Base-by-base conservation (phyloP, 2,329 filamentous ascomycete genomes). In the Zymoseptoria ardabiliae region DNA sequence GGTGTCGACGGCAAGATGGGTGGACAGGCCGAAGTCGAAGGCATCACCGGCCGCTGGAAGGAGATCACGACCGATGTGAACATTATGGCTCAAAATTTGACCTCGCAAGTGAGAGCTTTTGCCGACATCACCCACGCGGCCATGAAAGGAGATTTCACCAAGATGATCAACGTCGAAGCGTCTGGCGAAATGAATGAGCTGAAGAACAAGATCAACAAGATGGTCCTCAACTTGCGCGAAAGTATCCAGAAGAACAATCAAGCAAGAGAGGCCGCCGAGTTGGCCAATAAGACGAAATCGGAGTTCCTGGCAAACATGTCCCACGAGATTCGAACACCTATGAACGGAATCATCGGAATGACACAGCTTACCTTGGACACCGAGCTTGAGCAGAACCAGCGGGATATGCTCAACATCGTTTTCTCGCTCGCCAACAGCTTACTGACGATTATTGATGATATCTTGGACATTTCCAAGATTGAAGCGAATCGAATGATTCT, bases 281-380 rank as follows among this genome's bases (percentile, higher is more conserved):
- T 97, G 72, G 94, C 94, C 64, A 97, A 97, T 79, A 93, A 95
- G 77, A 97, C 93, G 50, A 99, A 99, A 73, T 97, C 93, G 9
- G 94, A 97, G 72, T 99, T 99, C 79, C 79, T 99, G 61, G 94
- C 94, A 61, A 99, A 99, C 74, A 97, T 97, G 93, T 96, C 90
- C 52, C 93, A 97, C 82, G 93, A 97, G 76, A 97, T 97, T 68
- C 85, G 93, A 72, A 99, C 94, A 41, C 94, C 91, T 0, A 96
- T 96, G 86, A 96, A 97, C 78, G 92, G 92, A 68, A 97, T 97
- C 72, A 96, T 97, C 67, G 92, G 92, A 70, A 97, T 97, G 93
- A 97, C 92, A 2, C 92, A 97, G 74, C 81, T 99, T 58, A 97
- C 94, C 1, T 82, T 99, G 57, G 94, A 99, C 72, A 97, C 93